These are phyloP conservation scores for Colletotrichum salicis DNA, from an alignment of 2,329 filamentous ascomycete genomes.

Conservation along the genomic window DNA sequence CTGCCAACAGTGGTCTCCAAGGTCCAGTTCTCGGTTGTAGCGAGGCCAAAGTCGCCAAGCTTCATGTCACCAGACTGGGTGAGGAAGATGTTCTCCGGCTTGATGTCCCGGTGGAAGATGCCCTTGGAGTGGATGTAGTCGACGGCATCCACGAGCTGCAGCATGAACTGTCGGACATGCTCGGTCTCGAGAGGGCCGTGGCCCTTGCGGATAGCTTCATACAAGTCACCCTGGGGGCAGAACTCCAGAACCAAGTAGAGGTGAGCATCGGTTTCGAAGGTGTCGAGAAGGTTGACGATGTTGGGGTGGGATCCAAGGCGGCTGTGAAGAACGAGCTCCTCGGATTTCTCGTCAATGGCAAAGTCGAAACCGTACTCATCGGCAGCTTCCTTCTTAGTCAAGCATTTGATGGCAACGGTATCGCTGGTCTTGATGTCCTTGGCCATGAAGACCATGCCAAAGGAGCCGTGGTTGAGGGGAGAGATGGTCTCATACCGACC, in stretches of 20 bases:
- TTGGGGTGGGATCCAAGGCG: constrained; percentile 84
- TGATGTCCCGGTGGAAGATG: constrained; percentile 97
- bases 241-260: constrained; percentile 94
- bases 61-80: constrained; percentile 90
- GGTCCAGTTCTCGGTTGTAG: constrained; percentile 89
- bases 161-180: constrained; percentile 97
- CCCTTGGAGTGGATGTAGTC: constrained; percentile 91
- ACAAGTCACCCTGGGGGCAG: constrained; percentile 93
- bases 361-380: constrained; percentile 71
- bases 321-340: constrained; percentile 83
- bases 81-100: constrained; percentile 99
- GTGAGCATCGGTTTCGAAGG: constrained; percentile 92
- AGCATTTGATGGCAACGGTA: constrained; percentile 93
- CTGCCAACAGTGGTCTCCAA: constrained; percentile 94
- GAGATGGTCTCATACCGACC: constrained; percentile 92
- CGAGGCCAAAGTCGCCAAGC: constrained; percentile 94
- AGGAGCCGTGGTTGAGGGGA: constrained; percentile 97
- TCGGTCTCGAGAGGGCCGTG: constrained; percentile 93
- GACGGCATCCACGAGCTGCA: constrained; percentile 89
- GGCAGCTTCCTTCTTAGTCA: constrained; percentile 81
- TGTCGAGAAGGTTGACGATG: constrained; percentile 90
- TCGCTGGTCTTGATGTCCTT: constrained; percentile 81
- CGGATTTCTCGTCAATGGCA: constrained; percentile 83
- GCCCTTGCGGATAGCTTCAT: constrained; percentile 92
- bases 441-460: constrained; percentile 97